Conservation (phyloP, 2,329 filamentous ascomycete genomes). For the Exophiala viscosa region DNA sequence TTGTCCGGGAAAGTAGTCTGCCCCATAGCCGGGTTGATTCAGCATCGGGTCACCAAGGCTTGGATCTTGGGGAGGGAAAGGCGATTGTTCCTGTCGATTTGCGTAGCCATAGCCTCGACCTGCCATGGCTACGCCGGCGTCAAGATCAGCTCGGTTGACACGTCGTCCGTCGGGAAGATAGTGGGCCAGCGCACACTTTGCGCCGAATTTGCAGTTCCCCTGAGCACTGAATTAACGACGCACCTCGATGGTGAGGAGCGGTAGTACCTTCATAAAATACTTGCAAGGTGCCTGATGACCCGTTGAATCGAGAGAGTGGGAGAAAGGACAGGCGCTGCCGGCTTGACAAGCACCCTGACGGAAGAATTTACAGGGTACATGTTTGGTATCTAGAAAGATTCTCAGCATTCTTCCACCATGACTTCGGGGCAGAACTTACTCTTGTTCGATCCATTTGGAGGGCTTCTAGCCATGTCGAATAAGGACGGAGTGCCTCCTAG, state of each 20-base stretch:
- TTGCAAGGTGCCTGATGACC: conserved; percentile 89
- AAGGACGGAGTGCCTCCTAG: conserved; percentile 27
- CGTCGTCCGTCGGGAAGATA: conserved; percentile 89
- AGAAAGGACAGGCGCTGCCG: conserved; percentile 91
- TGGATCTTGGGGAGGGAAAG: conserved; percentile 63
- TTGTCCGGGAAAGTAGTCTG: conserved; percentile 35
- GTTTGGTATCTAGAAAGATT: conserved; percentile 69
- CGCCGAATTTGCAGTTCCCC: conserved; percentile 98
- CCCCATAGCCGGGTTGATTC: conserved; percentile 51
- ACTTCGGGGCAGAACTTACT: conserved; percentile 27
- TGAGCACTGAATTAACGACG: conserved; percentile 42
- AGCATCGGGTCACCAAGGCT: conserved; percentile 70
- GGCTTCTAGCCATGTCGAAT: conserved; percentile 47
- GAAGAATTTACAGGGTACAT: conserved; percentile 99
- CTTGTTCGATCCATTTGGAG: conserved; percentile 44
- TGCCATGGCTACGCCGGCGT: conserved; percentile 46
- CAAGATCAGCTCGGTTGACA: conserved; percentile 68
- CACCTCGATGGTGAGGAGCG: background rate
- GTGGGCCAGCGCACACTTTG: conserved; percentile 95
- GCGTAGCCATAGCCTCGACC: conserved; percentile 19
- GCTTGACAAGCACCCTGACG: conserved; percentile 94
- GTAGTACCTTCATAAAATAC: conserved; percentile 89
- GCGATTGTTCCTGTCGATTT: conserved; percentile 63
- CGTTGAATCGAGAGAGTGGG: conserved; percentile 81
- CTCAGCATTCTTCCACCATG: background rate